phyloP scores from a whole-genome alignment of 2,329 filamentous ascomycete species.

The Diaporthe amygdali region DNA sequence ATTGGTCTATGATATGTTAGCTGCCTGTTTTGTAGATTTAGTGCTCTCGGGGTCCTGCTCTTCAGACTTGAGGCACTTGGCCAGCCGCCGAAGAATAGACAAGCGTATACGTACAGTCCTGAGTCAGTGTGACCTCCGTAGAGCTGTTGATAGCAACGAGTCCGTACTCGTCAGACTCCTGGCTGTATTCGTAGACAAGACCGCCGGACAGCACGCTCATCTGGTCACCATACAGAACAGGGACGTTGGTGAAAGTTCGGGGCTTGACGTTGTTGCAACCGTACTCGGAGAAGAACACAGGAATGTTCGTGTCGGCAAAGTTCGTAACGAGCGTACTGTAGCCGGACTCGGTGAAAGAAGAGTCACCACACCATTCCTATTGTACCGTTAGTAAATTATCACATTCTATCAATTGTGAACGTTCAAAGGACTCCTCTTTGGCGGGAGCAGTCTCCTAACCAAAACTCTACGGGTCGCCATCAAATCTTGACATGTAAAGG shows the following conservation, averaged over 20 bases:
- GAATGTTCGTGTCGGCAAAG: slow-evolving; percentile 68
- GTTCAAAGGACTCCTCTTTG: too few relatives aligned
- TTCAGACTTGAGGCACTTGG: too few relatives aligned
- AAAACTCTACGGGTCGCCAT: not conserved
- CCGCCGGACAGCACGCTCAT: slow-evolving; percentile 73
- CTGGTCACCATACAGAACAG: slow-evolving; percentile 68
- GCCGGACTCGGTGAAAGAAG: slow-evolving; percentile 50
- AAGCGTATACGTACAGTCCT: slow-evolving; percentile 50
- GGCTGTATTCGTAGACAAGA: slow-evolving; percentile 76
- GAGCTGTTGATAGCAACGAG: slow-evolving; percentile 64
- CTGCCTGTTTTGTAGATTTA: not conserved
- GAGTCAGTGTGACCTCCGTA: slow-evolving; percentile 57
- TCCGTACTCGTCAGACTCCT: slow-evolving; percentile 68
- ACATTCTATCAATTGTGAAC: not conserved
- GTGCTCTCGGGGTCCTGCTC: too few relatives aligned
- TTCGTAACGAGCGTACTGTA: slow-evolving; percentile 51
- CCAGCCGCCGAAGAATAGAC: slow-evolving; percentile 34
- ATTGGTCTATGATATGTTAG: slow-evolving; percentile 42
- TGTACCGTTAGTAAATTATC: not conserved
- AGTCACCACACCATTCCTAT: slow-evolving; percentile 58
- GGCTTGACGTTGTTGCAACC: slow-evolving; percentile 73
- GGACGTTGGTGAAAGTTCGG: slow-evolving; percentile 75
- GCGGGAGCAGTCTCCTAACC: not conserved
- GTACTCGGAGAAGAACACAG: slow-evolving; percentile 79
- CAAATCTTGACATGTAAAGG: not conserved